These are phyloP conservation scores for Chaetomium olivaceum DNA, from an alignment of 2,329 filamentous ascomycete species.

Conservation along the genomic window DNA sequence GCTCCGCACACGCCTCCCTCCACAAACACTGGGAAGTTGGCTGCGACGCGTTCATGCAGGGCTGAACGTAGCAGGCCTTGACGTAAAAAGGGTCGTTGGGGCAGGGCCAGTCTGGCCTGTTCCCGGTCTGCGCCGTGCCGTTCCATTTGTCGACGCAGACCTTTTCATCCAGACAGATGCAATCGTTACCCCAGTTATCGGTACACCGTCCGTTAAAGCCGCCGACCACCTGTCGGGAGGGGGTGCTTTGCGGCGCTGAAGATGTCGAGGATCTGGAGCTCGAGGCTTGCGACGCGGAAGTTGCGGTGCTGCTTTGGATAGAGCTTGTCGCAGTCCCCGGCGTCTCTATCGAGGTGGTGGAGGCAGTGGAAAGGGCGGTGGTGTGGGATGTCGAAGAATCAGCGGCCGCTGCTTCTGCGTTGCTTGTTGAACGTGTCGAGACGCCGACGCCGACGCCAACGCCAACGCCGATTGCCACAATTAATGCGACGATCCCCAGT, in stretches of 20 bases:
- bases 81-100: not conserved
- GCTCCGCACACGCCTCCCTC: not conserved
- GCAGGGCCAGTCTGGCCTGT: not conserved
- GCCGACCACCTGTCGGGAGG: not conserved
- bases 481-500: not conserved
- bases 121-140: not conserved
- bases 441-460: constrained; percentile 2
- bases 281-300: not conserved
- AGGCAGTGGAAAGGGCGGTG: not conserved
- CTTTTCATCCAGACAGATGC: constrained; percentile 6
- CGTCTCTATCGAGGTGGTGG: not conserved
- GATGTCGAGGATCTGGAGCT: not conserved
- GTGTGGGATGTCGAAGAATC: not conserved
- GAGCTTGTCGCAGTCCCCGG: not conserved
- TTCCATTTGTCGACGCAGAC: not conserved
- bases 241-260: not conserved
- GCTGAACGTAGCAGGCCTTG: not conserved
- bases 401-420: not conserved
- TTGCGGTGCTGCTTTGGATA: not conserved
- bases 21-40: not conserved
- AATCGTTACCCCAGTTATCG: not conserved
- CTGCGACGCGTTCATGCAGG: not conserved
- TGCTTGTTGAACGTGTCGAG: not conserved
- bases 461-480: not conserved
- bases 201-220: not conserved